These are phyloP conservation scores for Phytophthora europaea DNA, from an alignment of 352 stramenopile genomes.

Conservation along the genomic window DNA sequence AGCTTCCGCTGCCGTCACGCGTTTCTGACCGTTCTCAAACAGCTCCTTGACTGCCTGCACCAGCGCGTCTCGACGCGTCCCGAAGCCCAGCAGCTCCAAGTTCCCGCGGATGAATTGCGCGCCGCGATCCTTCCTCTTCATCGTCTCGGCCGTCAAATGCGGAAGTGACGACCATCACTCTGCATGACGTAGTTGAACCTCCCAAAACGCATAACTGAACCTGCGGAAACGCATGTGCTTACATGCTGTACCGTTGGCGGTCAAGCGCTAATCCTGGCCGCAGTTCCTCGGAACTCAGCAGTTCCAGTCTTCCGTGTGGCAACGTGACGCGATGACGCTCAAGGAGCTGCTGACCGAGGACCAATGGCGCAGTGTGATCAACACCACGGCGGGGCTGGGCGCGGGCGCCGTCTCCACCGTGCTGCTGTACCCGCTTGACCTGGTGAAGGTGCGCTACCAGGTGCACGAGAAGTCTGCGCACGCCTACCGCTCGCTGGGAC, in stretches of 20 bases:
- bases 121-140: conserved; percentile 40
- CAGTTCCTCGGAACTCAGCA: conserved; percentile 17
- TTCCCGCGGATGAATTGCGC: conserved; percentile 75
- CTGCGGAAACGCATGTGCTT: conserved; percentile 12
- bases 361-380: conserved; percentile 76
- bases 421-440: conserved; percentile 96
- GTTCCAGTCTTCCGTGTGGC: not conserved
- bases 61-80: conserved; percentile 60
- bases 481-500: conserved; percentile 73
- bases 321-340: conserved; percentile 33
- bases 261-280: conserved; percentile 17
- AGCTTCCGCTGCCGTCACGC: not conserved
- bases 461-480: conserved; percentile 91
- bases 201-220: conserved; percentile 19
- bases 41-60: conserved; percentile 85
- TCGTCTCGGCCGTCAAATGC: not conserved
- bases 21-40: conserved; percentile 76
- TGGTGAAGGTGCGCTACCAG: conserved; percentile 98
- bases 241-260: not conserved
- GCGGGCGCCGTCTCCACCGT: conserved; percentile 85
- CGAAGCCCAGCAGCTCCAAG: conserved; percentile 82
- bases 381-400: conserved; percentile 74
- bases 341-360: conserved; percentile 65
- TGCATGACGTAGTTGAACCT: conserved; percentile 35
- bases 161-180: conserved; percentile 36